A percentile compares a stretch with the other conserved stretches of the same genome.
Conservation (phyloP, 306 rosid genomes). For the Rosa lucieae region DNA sequence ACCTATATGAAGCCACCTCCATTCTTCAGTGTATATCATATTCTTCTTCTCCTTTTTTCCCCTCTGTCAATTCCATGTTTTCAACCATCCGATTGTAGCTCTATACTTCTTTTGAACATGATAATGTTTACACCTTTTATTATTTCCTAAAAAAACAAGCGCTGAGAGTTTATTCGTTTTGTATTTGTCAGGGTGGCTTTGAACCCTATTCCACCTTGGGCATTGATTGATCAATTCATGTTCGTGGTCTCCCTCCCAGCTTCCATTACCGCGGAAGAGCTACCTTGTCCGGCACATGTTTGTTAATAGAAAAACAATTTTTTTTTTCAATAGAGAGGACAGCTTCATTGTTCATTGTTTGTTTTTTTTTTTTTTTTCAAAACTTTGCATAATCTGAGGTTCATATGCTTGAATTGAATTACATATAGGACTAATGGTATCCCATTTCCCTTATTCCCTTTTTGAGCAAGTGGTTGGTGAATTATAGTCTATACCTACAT, state of each 20-base stretch:
- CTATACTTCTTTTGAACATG: neutral
- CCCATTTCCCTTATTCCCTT: too few relatives aligned
- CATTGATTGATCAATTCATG: constrained; percentile 38
- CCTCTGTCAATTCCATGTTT: neutral
- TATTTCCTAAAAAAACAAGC: neutral
- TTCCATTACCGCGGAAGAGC: constrained; percentile 11
- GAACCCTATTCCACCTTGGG: constrained; percentile 50
- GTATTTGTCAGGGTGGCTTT: constrained; percentile 41
- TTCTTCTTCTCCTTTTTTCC: neutral
- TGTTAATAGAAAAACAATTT: constrained; percentile 10
- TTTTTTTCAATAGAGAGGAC: neutral
- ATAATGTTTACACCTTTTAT: constrained; percentile 7
- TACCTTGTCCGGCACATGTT: constrained; percentile 13
- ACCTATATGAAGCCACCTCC: neutral
- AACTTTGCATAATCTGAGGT: neutral
- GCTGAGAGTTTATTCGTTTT: constrained; percentile 19
- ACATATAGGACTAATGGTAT: too few relatives aligned
- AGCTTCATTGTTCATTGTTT: constrained; percentile 1
- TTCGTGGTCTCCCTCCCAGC: constrained; percentile 21
- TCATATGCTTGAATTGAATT: neutral
- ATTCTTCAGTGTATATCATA: neutral
- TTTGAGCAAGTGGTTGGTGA: neutral
- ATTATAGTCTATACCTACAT: neutral
- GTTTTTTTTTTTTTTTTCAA: neutral
- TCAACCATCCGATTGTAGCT: neutral